These are phyloP conservation scores for Aspergillus egyptiacus DNA, from an alignment of 495 filamentous ascomycete genomes.

Conservation along the genomic window DNA sequence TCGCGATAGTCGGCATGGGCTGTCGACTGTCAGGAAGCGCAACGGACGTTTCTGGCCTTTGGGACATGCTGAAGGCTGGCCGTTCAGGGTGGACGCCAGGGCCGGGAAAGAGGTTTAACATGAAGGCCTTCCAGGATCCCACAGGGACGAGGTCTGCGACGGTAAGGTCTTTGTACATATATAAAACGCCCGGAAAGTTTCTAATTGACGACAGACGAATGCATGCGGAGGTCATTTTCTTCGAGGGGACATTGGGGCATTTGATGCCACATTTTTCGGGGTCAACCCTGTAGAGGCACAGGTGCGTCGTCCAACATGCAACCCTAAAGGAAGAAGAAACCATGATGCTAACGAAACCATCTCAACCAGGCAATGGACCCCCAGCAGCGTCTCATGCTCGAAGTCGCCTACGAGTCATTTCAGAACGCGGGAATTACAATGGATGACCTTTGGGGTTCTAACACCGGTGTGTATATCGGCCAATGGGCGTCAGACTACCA, in stretches of 20 bases:
- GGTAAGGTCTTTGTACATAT: not conserved
- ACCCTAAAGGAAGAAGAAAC: not conserved
- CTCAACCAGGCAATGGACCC: conserved; percentile 39
- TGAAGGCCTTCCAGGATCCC: conserved; percentile 9
- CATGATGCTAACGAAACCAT: not conserved
- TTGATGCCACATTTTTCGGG: conserved; percentile 56
- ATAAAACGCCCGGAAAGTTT: no score
- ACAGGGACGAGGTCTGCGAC: conserved; percentile 6
- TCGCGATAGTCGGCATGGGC: conserved; percentile 10
- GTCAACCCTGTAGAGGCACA: conserved; percentile 51
- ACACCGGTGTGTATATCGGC: conserved; percentile 46
- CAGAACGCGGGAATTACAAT: conserved; percentile 40
- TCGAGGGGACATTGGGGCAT: conserved; percentile 46
- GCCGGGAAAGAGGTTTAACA: conserved; percentile 8
- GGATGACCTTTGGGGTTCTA: conserved; percentile 34
- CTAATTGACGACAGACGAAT: conserved; percentile 25
- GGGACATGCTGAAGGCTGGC: conserved; percentile 9
- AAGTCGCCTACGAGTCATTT: conserved; percentile 54
- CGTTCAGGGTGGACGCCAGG: conserved; percentile 11
- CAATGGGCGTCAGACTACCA: conserved; percentile 29
- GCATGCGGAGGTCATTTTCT: conserved; percentile 40
- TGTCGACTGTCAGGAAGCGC: conserved; percentile 12
- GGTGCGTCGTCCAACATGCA: conserved; percentile 8
- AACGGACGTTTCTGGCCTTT: conserved; percentile 9
- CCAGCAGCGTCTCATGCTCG: conserved; percentile 50